Base-by-base conservation (phyloP, 179 eudicot species). In the Silene noctiflora region DNA sequence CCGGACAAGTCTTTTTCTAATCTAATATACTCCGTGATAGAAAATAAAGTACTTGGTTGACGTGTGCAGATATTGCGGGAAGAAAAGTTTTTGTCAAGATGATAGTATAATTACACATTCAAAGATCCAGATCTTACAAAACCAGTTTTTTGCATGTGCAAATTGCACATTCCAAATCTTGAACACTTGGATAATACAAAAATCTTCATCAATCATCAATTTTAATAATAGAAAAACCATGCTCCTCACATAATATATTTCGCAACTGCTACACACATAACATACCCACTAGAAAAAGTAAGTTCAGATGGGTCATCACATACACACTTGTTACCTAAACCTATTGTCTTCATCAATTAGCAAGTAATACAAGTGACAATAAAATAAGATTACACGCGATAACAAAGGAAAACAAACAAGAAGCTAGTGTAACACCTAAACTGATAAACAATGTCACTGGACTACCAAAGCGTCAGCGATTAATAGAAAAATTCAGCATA, bases 111-210 rank as follows among this genome's bases (percentile, higher is more conserved):
- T 48, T 46, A 61, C 21, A 71, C 72, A 33, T 75, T 77, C 78
- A 48, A 73, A 73, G 85, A 79, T 76, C 80, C 53, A 76, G 76
- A 76, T 76, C 69, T 64, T 67, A 75, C 21, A 66, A 66, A 74
- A 56, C 67, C 69, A 73, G 17, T 74, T 24, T 65, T 25, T 16
- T 60, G 72, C 85, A 75, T 71, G 79, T 82, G 80, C 77, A 71
- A 76, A 46, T 63, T 3, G 62, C 25, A 60, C 63, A 75, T 16
- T 62, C 39, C 75, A 75, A 46, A 72, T 70, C 78, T 67, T 69
- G 27, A 25, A 71, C 44, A 22, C 9, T 71, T 46, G 48, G 1
- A 71, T 51, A 22, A 55, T 51, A 73, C 44, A 74, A 68, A 21
- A 60, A 56, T 22, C 55, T 53, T 46, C 22, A 58, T 33, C 70